Base-by-base conservation (phyloP, 1,284 basidiomycete species). In the Sutorius eximius region DNA sequence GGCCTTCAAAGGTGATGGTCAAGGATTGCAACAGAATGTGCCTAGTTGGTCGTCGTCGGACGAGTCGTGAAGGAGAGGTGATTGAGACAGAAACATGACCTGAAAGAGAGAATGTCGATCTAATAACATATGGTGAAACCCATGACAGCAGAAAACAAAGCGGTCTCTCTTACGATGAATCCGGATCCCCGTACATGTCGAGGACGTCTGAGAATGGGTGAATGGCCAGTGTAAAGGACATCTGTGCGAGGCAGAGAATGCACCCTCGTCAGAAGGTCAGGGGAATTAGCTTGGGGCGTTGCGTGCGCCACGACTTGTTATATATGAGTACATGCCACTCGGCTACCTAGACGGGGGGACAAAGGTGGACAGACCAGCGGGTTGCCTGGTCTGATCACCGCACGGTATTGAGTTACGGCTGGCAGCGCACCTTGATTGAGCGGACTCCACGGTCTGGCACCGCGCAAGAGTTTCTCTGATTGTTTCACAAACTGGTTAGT, bases 51-150 rank as follows among this genome's bases (percentile, higher is more conserved):
- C 74, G 75, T 53, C 76, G 75, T 55, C 75, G 75, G 55, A 77
- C 76, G 59, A 86, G 82, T 46, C 82, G 63, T 24, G 79, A 81
- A 53, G 78, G 70, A 4, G 85, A 75, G 12, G 77, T 70, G 33
- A 90, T 61, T 0, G 82, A 77, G 45, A 92, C 73, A 18, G 79
- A 74, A 20, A 92, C 74, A 68, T 89, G 79, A 9, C 90, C 89
- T 15, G 89, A 87, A 51, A 92, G 76, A 13, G 90, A 90, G 69
- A 89, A 92, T 2, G 85, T 83, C 52, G 83, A 82, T 57, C 89
- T 90, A 59, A 48, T 47, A 33, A 33, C 53, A 29, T 38, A 33
- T 48, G 44, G 48, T 53, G 55, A 54, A 45, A 54, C 41, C 41
- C 22, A 45, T 54, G 10, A 40, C 40, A 15, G 10, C 49, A 33